These are phyloP conservation scores for Wickerhamiella azymoides DNA, from an alignment of 805 yeast genomes.

Conservation along the genomic window DNA sequence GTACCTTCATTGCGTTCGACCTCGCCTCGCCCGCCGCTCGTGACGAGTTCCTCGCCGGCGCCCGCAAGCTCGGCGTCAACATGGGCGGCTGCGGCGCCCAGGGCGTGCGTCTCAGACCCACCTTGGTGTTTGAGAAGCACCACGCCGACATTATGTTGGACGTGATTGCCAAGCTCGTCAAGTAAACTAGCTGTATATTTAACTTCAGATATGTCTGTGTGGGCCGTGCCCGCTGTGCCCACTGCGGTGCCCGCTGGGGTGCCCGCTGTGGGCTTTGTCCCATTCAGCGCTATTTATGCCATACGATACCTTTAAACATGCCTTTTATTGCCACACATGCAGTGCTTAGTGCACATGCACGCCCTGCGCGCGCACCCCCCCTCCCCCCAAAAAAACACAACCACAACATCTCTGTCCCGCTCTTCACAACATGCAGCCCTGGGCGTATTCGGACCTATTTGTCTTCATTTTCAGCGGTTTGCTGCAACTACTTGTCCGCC, in stretches of 20 bases:
- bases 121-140: conserved; percentile 61
- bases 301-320: no score
- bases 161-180: conserved; percentile 27
- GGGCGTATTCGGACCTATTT: conserved; percentile 15
- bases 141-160: conserved; percentile 58
- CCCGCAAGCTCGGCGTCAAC: conserved; percentile 57
- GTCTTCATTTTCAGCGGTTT: neutral
- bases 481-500: neutral
- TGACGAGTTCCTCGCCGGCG: conserved; percentile 44
- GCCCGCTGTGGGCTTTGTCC: no score
- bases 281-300: no score
- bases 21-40: conserved; percentile 40
- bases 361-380: no score
- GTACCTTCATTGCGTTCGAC: conserved; percentile 77
- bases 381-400: no score
- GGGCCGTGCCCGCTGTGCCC: no score
- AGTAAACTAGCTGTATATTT: neutral
- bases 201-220: no score
- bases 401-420: neutral
- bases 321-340: no score
- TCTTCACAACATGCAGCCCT: conserved; percentile 14
- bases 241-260: no score
- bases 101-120: conserved; percentile 71
- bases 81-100: conserved; percentile 76
- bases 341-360: no score